A percentile compares a stretch with the other conserved stretches of the same genome.
Conservation (phyloP, 2,329 filamentous ascomycete genomes). For the Sporothrix curviconia region DNA sequence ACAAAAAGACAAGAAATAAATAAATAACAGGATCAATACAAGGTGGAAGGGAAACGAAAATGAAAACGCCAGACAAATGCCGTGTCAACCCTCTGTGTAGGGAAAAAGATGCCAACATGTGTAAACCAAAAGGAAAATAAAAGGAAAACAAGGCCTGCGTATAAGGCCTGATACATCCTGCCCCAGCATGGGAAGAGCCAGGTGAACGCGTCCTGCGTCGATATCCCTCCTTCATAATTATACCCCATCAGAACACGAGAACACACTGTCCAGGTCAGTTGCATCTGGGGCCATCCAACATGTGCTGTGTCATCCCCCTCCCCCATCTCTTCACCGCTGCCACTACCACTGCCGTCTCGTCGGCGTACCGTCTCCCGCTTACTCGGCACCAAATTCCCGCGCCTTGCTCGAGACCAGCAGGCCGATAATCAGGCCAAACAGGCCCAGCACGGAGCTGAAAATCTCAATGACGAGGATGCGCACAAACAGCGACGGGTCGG, state of each 20-base stretch:
- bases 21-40: not conserved
- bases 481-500: conserved; percentile 90
- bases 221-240: no score
- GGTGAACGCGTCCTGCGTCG: no score
- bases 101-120: conserved; percentile 8
- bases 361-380: not conserved
- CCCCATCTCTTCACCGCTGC: not conserved
- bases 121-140: not conserved
- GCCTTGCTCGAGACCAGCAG: conserved; percentile 83
- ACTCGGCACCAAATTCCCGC: conserved; percentile 55
- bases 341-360: not conserved
- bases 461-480: conserved; percentile 99
- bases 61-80: conserved; percentile 16
- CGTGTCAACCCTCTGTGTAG: conserved; percentile 3
- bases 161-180: not conserved
- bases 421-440: conserved; percentile 94
- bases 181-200: not conserved
- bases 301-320: not conserved
- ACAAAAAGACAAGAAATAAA: not conserved
- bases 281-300: no score
- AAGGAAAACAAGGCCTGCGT: not conserved
- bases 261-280: no score
- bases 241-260: no score
- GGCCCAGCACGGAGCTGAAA: conserved; percentile 92
- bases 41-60: not conserved